Evolutionary conservation across 2,329 filamentous ascomycete genomes (phyloP), one percentile per base, ranked within the genome.

Genomic region (Xylaria hypoxylon): DNA sequence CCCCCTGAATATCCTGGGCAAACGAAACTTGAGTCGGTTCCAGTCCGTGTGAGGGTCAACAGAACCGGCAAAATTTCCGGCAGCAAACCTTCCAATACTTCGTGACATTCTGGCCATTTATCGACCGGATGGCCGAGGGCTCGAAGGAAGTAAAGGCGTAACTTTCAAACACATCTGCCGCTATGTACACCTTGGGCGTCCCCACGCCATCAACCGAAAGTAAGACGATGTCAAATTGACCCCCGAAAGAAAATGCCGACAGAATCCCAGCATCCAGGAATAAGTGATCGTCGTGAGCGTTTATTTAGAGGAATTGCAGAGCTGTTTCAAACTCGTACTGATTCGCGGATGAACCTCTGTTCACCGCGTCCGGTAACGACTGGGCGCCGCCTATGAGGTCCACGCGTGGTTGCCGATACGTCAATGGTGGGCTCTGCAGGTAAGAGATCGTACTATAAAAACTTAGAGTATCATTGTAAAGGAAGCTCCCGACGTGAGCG

Each of bases 371-470:
- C 68, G 68, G 77, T 67, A 74, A 73, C 19, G 69, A 56, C 24
- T 73, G 69, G 2, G 81, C 68, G 4, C 73, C 75, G 6, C 60
- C 74, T 17, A 75, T 28, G 2, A 81, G 35, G 64, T 82, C 77
- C 15, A 80, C 59, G 65, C 74, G 68, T 13, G 77, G 80, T 62
- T 80, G 81, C 68, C 80, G 80, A 64, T 81, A 82, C 22, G 77
- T 77, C 7, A 70, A 59, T 0, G 80, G 80, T 0, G 81, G 81
- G 28, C 77, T 70, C 44, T 79, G 78, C 17, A 83, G 75, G 62
- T 79, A 82, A 15, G 77, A 75, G 8, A 82, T 68, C 1, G 81
- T 82, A 62, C 76, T 80, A 52, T 84, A 81, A 50, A 82, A 82
- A 56, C 82, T 79, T 1, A 85, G 56, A 0, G 81, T 83, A 17